These are phyloP conservation scores for Cladosporium halotolerans DNA, from an alignment of 2,329 filamentous ascomycete species.

Conservation along the genomic window DNA sequence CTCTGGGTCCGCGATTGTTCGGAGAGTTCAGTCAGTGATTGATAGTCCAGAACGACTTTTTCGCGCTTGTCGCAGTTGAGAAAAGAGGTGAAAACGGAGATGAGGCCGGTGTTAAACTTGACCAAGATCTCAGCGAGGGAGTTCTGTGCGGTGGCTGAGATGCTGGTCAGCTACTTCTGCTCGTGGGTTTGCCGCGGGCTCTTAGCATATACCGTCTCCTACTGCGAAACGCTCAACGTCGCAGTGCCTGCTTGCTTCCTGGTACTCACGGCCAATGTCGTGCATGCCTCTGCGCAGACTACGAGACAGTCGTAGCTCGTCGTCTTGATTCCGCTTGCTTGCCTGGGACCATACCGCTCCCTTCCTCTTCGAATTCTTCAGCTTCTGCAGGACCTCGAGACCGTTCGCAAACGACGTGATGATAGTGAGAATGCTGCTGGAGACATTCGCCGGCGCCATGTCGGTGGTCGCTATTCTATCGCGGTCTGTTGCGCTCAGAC, in stretches of 20 bases:
- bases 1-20: constrained; percentile 41
- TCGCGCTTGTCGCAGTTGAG: constrained; percentile 31
- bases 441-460: constrained; percentile 20
- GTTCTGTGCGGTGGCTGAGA: constrained; percentile 38
- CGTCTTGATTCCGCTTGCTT: constrained; percentile 13
- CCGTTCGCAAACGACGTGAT: constrained; percentile 41
- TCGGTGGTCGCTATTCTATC: too few species aligned
- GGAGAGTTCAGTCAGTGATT: constrained; percentile 39
- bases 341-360: constrained; percentile 22
- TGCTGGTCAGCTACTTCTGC: constrained; percentile 1
- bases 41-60: constrained; percentile 34
- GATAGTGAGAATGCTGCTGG: constrained; percentile 33
- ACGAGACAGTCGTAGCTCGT: constrained; percentile 31
- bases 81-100: constrained; percentile 41
- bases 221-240: constrained; percentile 36
- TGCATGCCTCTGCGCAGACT: constrained; percentile 37
- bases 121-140: constrained; percentile 42
- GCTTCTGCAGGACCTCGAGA: constrained; percentile 39
- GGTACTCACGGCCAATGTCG: constrained; percentile 39
- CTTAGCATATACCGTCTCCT: constrained; percentile 37
- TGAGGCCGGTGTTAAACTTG: constrained; percentile 42
- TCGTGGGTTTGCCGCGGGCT: too few species aligned
- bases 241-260: constrained; percentile 29
- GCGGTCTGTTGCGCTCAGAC: too few species aligned
- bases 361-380: constrained; percentile 30